Evolutionary conservation across 208 protist species (phyloP).

Genomic region (Wallacemonas sp.): DNA sequence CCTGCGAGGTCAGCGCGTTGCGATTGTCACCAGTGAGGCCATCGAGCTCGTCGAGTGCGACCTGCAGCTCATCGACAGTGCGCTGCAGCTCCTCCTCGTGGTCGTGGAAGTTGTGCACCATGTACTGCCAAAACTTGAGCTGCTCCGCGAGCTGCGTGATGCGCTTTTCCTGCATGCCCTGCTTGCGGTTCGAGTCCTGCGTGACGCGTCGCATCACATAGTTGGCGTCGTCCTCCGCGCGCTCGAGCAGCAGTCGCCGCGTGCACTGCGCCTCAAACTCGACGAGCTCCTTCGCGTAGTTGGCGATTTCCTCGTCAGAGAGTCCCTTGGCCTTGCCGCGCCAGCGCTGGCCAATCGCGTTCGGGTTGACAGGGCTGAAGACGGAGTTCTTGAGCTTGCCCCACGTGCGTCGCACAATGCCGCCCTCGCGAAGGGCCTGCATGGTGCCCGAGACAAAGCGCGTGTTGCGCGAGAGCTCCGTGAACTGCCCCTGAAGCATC

Average conservation of each 20-base stretch:
- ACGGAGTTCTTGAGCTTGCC: conserved; percentile 30
- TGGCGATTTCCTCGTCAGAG: conserved; percentile 80
- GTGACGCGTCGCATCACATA: conserved; percentile 88
- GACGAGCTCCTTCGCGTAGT: conserved; percentile 90
- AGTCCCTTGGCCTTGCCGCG: conserved; percentile 75
- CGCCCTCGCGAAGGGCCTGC: conserved; percentile 63
- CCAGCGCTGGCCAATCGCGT: conserved; percentile 88
- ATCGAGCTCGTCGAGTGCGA: conserved; percentile 79
- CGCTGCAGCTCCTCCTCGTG: conserved; percentile 86
- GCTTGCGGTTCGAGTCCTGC: conserved; percentile 76
- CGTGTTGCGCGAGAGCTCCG: conserved; percentile 71
- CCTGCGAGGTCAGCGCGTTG: conserved; percentile 45
- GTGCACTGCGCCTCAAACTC: conserved; percentile 86
- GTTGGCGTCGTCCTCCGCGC: conserved; percentile 87
- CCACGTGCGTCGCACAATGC: conserved; percentile 42
- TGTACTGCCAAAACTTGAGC: conserved; percentile 93
- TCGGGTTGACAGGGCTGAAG: conserved; percentile 64
- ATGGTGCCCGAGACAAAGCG: conserved; percentile 82
- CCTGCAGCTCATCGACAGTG: conserved; percentile 70
- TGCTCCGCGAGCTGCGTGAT: conserved; percentile 85
- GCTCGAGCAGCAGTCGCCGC: conserved; percentile 81
- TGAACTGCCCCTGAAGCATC: conserved; percentile 86
- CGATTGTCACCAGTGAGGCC: conserved; percentile 63
- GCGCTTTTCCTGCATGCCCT: conserved; percentile 90
- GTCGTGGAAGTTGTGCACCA: conserved; percentile 93